Conservation (phyloP, 192 early-diverging fungal genomes). For the Phlyctochytrium arcticum region DNA sequence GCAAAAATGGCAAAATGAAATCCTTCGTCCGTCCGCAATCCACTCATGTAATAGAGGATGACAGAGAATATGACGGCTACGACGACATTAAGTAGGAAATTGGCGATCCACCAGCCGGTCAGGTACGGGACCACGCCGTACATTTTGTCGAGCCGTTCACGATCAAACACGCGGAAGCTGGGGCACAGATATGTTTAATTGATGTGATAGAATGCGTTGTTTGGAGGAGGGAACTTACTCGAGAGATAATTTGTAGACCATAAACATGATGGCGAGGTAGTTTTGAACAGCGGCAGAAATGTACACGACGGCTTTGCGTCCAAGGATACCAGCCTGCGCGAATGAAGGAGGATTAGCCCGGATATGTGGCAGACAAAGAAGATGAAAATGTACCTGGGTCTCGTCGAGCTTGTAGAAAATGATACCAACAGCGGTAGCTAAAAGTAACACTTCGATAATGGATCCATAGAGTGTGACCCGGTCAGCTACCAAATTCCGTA, state of each 20-base stretch:
- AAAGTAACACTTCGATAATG: slow-evolving; percentile 32
- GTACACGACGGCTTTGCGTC: slow-evolving; percentile 30
- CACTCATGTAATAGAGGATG: slow-evolving; percentile 43
- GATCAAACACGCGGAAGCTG: slow-evolving; percentile 47
- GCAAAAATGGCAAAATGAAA: slow-evolving; percentile 34
- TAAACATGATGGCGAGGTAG: slow-evolving; percentile 43
- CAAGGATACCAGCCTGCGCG: slow-evolving; percentile 28
- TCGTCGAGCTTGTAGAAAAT: slow-evolving; percentile 41
- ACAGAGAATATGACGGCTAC: slow-evolving; percentile 26
- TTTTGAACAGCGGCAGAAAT: slow-evolving; percentile 29
- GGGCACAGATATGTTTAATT: too few relatives aligned
- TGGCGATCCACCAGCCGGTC: slow-evolving; percentile 33
- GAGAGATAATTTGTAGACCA: slow-evolving; percentile 35
- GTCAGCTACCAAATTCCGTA: slow-evolving; percentile 38
- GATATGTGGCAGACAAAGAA: background rate
- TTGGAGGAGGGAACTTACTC: slow-evolving; percentile 25
- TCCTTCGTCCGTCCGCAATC: slow-evolving; percentile 34
- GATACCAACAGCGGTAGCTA: slow-evolving; percentile 30
- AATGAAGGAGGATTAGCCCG: background rate
- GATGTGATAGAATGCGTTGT: background rate
- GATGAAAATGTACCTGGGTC: slow-evolving; percentile 6
- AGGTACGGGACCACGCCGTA: slow-evolving; percentile 44
- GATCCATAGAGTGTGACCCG: slow-evolving; percentile 39
- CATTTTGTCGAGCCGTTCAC: slow-evolving; percentile 46
- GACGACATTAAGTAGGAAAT: slow-evolving; percentile 28